Evolutionary conservation across 768 basidiomycete species (phyloP).

Genomic region (Suillus alpinus): DNA sequence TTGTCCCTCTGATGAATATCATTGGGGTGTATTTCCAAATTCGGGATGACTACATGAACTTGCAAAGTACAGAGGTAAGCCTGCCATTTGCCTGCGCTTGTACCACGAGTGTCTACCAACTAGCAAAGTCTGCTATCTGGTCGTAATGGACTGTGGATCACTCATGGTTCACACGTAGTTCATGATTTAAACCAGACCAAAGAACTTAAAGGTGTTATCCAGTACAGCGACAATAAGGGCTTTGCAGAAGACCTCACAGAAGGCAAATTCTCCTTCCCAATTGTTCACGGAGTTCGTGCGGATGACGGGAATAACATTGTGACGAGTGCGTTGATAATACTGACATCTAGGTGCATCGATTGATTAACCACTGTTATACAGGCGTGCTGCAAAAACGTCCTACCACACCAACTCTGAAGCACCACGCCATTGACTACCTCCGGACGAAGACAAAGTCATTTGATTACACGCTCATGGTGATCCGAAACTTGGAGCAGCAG

Average conservation of each 20-base stretch:
- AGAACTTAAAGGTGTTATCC: constrained; percentile 13
- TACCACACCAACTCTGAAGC: constrained; percentile 76
- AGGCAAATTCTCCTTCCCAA: constrained; percentile 79
- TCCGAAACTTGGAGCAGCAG: constrained; percentile 64
- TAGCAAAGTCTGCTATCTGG: constrained; percentile 55
- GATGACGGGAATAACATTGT: constrained; percentile 77
- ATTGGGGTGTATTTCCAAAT: constrained; percentile 97
- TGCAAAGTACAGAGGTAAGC: constrained; percentile 78
- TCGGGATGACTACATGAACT: constrained; percentile 95
- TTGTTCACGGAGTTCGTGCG: constrained; percentile 77
- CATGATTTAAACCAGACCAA: not conserved
- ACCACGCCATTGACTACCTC: constrained; percentile 78
- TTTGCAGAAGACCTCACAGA: constrained; percentile 77
- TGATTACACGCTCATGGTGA: constrained; percentile 74
- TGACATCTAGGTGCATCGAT: not conserved
- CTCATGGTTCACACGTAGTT: constrained; percentile 40
- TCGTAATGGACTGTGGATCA: constrained; percentile 31
- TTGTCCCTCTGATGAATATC: constrained; percentile 88
- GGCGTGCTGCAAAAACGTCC: constrained; percentile 93
- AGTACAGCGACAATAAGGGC: constrained; percentile 66
- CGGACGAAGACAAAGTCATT: constrained; percentile 76
- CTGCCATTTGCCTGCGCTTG: not conserved
- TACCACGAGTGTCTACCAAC: not conserved
- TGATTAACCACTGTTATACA: constrained; percentile 26
- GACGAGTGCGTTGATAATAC: constrained; percentile 55